Evolutionary conservation across 2,329 filamentous ascomycete genomes (phyloP).

Genomic region (Acrocalymma vagum): DNA sequence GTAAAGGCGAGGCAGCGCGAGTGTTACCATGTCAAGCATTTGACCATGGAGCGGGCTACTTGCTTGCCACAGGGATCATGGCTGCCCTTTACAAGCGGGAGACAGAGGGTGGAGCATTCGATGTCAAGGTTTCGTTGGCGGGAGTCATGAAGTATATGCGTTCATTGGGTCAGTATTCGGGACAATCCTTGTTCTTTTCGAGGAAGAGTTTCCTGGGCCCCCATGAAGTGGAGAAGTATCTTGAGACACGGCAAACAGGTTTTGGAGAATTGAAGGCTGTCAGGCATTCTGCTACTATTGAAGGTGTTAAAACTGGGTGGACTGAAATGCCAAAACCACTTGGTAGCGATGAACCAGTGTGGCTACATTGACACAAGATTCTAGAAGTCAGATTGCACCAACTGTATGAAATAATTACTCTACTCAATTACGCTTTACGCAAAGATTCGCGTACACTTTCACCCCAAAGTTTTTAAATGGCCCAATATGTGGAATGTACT

Average conservation of each 20-base stretch:
- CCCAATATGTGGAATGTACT: no score
- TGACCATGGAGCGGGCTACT: slow-evolving; percentile 64
- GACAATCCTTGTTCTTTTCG: slow-evolving; percentile 55
- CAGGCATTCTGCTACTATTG: slow-evolving; percentile 57
- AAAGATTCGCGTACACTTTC: no score
- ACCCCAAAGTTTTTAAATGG: no score
- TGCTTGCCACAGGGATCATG: slow-evolving; percentile 62
- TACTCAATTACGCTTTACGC: no score
- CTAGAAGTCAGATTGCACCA: no score
- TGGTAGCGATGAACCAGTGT: slow-evolving; percentile 57
- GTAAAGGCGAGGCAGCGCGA: slow-evolving; percentile 49
- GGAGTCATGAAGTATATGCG: slow-evolving; percentile 65
- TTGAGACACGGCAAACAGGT: slow-evolving; percentile 55
- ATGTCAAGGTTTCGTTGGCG: slow-evolving; percentile 65
- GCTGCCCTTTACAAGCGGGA: slow-evolving; percentile 61
- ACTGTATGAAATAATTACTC: no score
- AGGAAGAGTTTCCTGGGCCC: slow-evolving; percentile 40
- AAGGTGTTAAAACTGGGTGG: slow-evolving; percentile 58
- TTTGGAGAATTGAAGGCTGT: slow-evolving; percentile 60
- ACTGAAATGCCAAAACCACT: slow-evolving; percentile 61
- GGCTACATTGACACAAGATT: no score
- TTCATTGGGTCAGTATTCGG: slow-evolving; percentile 62
- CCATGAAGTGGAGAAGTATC: slow-evolving; percentile 42
- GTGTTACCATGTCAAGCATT: slow-evolving; percentile 64
- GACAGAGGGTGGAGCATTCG: slow-evolving; percentile 56